phyloP scores from a whole-genome alignment of 2,329 filamentous ascomycete genomes.

The Colletotrichum sp. region DNA sequence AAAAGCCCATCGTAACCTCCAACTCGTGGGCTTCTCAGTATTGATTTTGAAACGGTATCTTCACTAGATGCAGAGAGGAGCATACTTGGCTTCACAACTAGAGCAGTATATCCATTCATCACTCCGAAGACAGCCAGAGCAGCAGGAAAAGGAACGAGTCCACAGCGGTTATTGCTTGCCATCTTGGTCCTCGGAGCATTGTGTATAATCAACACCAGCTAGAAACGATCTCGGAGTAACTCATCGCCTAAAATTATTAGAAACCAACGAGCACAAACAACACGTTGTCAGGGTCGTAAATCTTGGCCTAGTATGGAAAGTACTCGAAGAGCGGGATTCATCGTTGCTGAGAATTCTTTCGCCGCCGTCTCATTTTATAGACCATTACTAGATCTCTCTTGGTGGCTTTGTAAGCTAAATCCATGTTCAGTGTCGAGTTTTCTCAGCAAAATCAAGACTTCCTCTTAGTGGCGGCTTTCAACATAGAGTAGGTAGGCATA shows the following conservation, averaged over 20 bases:
- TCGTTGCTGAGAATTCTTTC: too few species aligned
- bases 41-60: too few species aligned
- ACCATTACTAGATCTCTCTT: rapidly evolving
- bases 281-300: too few species aligned
- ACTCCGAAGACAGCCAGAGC: rapidly evolving
- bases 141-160: background rate
- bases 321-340: too few species aligned
- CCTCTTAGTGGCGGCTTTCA: too few species aligned
- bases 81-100: background rate
- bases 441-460: too few species aligned
- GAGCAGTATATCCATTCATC: too few species aligned
- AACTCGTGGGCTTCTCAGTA: background rate
- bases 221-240: background rate
- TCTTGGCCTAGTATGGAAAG: too few species aligned
- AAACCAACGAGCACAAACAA: background rate
- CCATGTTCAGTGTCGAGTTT: background rate
- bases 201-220: background rate
- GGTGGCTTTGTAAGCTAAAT: background rate
- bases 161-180: background rate
- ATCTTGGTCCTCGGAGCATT: background rate
- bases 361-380: background rate
- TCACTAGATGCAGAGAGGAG: too few species aligned
- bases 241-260: rapidly evolving
- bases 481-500: too few species aligned
- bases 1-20: background rate